phyloP scores from a whole-genome alignment of 1,139 yeast genomes.

The Saccharomyces pastorianus region DNA sequence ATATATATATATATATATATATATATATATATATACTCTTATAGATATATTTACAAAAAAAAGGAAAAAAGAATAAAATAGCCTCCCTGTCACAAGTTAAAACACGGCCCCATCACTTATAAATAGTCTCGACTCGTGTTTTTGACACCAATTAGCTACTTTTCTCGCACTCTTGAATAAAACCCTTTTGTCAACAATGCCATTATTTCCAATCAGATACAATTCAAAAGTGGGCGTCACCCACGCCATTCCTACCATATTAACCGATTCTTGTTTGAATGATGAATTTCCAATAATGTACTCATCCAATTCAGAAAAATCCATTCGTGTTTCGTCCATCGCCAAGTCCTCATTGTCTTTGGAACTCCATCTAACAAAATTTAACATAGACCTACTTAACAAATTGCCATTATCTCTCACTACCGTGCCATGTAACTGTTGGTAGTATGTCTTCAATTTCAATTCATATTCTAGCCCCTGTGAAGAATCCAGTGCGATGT shows the following conservation, averaged over 20 bases:
- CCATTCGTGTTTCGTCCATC: constrained; percentile 2
- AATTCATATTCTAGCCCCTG: constrained; percentile 12
- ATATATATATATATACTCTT: background rate
- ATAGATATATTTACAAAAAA: background rate
- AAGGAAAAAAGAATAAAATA: background rate
- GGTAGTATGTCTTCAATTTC: constrained; percentile 24
- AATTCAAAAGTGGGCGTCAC: constrained; percentile 50
- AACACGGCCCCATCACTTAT: constrained; percentile 56
- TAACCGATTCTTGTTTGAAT: constrained; percentile 24
- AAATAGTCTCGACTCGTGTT: constrained; percentile 49
- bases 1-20: background rate
- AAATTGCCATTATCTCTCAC: constrained; percentile 23
- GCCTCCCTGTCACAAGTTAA: constrained; percentile 14
- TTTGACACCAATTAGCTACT: constrained; percentile 50
- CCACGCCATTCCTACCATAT: constrained; percentile 46
- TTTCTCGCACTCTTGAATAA: constrained; percentile 45
- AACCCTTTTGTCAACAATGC: constrained; percentile 39
- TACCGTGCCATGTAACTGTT: constrained; percentile 20
- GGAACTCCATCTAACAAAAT: constrained; percentile 33
- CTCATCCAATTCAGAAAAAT: constrained; percentile 1
- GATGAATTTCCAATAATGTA: constrained; percentile 6
- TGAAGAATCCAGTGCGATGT: background rate
- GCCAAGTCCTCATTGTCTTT: constrained; percentile 9
- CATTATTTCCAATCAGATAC: constrained; percentile 45
- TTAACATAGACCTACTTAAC: constrained; percentile 19